These are phyloP conservation scores for Saccharomycopsis sp. DNA, from an alignment of 805 yeast species.

Conservation along the genomic window DNA sequence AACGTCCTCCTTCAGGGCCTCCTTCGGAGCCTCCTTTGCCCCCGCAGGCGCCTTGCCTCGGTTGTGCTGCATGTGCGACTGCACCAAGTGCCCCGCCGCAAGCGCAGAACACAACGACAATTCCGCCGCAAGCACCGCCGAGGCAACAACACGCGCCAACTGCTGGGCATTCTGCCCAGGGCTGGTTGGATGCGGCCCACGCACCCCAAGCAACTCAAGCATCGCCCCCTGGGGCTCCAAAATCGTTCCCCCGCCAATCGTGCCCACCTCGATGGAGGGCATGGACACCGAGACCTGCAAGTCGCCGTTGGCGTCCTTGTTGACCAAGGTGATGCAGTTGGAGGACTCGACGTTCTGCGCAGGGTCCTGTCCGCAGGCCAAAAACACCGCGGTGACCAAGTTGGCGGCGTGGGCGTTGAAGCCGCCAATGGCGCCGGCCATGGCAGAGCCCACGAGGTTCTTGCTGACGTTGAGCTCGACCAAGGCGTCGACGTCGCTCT, in stretches of 20 bases:
- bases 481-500: constrained; percentile 86
- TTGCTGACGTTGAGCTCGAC: constrained; percentile 85
- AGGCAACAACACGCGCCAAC: constrained; percentile 86
- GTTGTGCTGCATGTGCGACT: constrained; percentile 95
- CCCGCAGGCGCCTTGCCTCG: constrained; percentile 50
- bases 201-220: constrained; percentile 89
- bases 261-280: constrained; percentile 99
- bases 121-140: constrained; percentile 94
- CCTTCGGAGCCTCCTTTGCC: constrained; percentile 29
- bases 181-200: constrained; percentile 88
- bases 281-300: constrained; percentile 91
- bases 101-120: constrained; percentile 90
- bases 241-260: constrained; percentile 98
- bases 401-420: constrained; percentile 98
- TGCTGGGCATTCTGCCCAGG: constrained; percentile 96
- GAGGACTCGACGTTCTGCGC: constrained; percentile 98
- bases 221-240: constrained; percentile 95
- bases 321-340: constrained; percentile 94
- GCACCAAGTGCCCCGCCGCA: constrained; percentile 98
- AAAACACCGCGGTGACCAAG: constrained; percentile 84
- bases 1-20: constrained; percentile 29
- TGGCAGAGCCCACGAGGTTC: constrained; percentile 91
- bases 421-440: constrained; percentile 98
- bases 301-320: constrained; percentile 67
- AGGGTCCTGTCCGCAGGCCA: constrained; percentile 99